Evolutionary conservation across 2,329 filamentous ascomycete species (phyloP), one percentile per base, ranked within the genome.

Genomic region (Lasiodiplodia theobromae): DNA sequence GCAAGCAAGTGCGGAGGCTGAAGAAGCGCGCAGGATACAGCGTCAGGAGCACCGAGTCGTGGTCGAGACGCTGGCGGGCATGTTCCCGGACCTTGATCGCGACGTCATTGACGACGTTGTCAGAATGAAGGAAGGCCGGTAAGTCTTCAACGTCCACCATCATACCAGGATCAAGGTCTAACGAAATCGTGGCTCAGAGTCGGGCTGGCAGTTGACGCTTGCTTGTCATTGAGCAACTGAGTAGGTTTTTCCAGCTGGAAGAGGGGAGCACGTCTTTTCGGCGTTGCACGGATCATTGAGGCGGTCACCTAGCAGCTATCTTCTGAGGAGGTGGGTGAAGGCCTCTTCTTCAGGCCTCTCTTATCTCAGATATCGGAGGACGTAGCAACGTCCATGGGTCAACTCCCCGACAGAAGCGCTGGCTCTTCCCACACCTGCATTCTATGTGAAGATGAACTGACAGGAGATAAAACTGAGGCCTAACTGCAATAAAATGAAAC

Each of bases 91-190:
- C 76, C 84, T 99, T 63, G 96, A 99, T 79, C 89, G 89, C 75
- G 96, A 99, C 60, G 87, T 99, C 47, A 98, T 99, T 77, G 94
- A 94, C 75, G 96, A 99, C 82, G 96, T 99, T 51, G 96, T 99
- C 31, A 90, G 95, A 78, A 89, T 96, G 83, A 97, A 99, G 82
- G 91, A 97, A 80, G 96, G 96, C 77, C 89, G 93, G 93, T 95
- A 80, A 83, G 92, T 87, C 10, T 57, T 37, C 44, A 44, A 54
- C 14, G 8, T 34, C 62, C n/a, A 16, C 34, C 25, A 37, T 16
- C 12, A 28, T 12, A 7, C 11, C 3, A 28, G 25, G 12, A 53
- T 28, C 23, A 10, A 53, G 23, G 23, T 5, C 51, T 53, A 28
- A 53, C 14, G 11, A 4, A 53, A 18, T 53, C 14, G 21, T 16